phyloP scores from a whole-genome alignment of 257 asterid species.

The Cynanchum wilfordii region DNA sequence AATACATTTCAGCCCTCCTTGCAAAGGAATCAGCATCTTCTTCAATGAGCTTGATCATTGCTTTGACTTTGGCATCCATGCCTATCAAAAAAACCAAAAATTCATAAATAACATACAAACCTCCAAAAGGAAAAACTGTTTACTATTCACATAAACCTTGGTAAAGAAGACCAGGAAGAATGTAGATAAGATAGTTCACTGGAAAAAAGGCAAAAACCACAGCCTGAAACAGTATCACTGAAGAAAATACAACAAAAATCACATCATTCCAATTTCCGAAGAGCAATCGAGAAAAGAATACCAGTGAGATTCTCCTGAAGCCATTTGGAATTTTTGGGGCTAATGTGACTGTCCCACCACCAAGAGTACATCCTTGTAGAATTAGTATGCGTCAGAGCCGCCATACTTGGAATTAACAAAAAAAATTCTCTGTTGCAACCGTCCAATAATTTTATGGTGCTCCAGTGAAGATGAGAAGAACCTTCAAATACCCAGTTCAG shows the following conservation, averaged over 20 bases:
- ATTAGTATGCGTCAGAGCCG: conserved; percentile 48
- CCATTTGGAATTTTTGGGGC: conserved; percentile 97
- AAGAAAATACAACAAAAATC: neutral
- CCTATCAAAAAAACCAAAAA: conserved; percentile 35
- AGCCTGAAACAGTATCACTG: neutral
- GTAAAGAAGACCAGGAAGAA: neutral
- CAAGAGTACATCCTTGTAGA: conserved; percentile 88
- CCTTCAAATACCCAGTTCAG: conserved; percentile 36
- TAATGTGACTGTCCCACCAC: conserved; percentile 99
- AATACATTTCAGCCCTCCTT: conserved; percentile 98
- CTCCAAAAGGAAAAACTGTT: neutral
- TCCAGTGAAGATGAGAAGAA: conserved; percentile 9
- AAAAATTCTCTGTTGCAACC: conserved; percentile 17
- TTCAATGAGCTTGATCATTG: conserved; percentile 93
- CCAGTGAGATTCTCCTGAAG: conserved; percentile 98
- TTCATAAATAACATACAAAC: conserved; percentile 14
- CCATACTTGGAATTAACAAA: conserved; percentile 38
- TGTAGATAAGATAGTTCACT: neutral
- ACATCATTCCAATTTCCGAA: neutral
- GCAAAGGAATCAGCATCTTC: conserved; percentile 99
- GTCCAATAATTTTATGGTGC: conserved; percentile 12
- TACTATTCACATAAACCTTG: neutral
- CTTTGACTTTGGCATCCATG: conserved; percentile 86
- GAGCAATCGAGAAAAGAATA: conserved; percentile 17
- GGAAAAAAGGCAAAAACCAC: neutral